Base-by-base conservation (phyloP, 345 rosid genomes). In the Eucalyptus curtisii region DNA sequence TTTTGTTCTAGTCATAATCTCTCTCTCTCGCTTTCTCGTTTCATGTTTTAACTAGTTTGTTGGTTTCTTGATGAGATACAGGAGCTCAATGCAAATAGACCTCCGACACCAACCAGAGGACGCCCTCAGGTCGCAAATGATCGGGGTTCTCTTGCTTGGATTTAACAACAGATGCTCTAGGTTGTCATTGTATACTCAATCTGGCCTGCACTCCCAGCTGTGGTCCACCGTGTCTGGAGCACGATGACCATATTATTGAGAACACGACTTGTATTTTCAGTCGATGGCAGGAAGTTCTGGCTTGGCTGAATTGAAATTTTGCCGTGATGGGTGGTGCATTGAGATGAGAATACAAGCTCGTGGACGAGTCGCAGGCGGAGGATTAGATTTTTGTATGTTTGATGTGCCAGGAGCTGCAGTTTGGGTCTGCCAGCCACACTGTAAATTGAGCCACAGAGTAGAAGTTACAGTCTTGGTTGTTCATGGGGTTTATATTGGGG, bases 41-140 rank as follows among this genome's bases (percentile, higher is more conserved):
- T 37, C 85, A 20, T 2, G 5, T 76, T 20, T 20, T 76, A 76
- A 76, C 30, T 76, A 20, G 47, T 30, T 87, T 82, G 44, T 42
- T 59, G 76, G 61, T 64, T 50, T 85, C 81, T 89, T 49, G 89
- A 47, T 48, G 45, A 80, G 86, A 64, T 80, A 52, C 95, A 98
- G 99, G 99, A 98, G 91, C 92, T 98, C 89, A 98, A 98, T 87
- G 99, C 98, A 86, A 97, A 97, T 88, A 91, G 99, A 90, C 99
- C 98, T 89, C 95, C 99, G 1, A 98, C 99, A 44, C 99, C 99
- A 86, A 97, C 99, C 12, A 92, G 99, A 93, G 99, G 99, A 86
- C 98, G 99, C 85, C 99, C 99, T 90, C 99, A 92, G 91, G 96
- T 89, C 86, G 89, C 97, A 89, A 95, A 93, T 84, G 99, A 98